Evolutionary conservation across 1,139 yeast genomes (phyloP).

Genomic region (Magnusiomyces tetraspermus): DNA sequence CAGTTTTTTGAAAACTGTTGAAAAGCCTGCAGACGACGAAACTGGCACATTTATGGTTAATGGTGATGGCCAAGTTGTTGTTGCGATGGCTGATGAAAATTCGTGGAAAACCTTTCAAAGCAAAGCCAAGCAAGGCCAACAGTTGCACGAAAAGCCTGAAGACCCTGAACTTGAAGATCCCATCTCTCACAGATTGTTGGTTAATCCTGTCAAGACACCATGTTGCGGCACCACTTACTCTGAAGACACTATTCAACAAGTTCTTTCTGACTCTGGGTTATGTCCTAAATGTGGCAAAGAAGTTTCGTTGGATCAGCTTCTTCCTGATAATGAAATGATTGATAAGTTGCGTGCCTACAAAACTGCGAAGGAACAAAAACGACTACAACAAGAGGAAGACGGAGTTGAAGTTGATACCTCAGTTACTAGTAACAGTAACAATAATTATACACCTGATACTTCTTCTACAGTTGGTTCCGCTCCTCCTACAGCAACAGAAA

Average conservation of each 20-base stretch:
- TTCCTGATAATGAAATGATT: slow-evolving; percentile 51
- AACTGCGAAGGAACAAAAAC: slow-evolving; percentile 33
- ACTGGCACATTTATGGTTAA: slow-evolving; percentile 78
- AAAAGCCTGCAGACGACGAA: slow-evolving; percentile 53
- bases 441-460: too few species aligned
- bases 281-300: slow-evolving; percentile 87
- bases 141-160: slow-evolving; percentile 37
- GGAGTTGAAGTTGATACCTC: not conserved
- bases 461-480: too few species aligned
- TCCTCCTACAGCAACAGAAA: not conserved
- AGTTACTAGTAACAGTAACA: slow-evolving; percentile 5
- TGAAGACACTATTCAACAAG: slow-evolving; percentile 56
- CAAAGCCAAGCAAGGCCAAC: slow-evolving; percentile 35
- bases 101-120: slow-evolving; percentile 83
- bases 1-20: slow-evolving; percentile 77
- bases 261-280: slow-evolving; percentile 67
- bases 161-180: slow-evolving; percentile 57
- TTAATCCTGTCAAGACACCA: slow-evolving; percentile 75
- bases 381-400: slow-evolving; percentile 7
- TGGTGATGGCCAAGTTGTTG: slow-evolving; percentile 91
- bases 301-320: slow-evolving; percentile 62
- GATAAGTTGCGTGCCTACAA: slow-evolving; percentile 45
- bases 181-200: slow-evolving; percentile 50
- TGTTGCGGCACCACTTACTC: slow-evolving; percentile 62
- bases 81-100: slow-evolving; percentile 85